Percentiles rank a stretch among this genome's conserved stretches.
Conservation (phyloP, 352 stramenopile species). For the Phytophthora foliorum region DNA sequence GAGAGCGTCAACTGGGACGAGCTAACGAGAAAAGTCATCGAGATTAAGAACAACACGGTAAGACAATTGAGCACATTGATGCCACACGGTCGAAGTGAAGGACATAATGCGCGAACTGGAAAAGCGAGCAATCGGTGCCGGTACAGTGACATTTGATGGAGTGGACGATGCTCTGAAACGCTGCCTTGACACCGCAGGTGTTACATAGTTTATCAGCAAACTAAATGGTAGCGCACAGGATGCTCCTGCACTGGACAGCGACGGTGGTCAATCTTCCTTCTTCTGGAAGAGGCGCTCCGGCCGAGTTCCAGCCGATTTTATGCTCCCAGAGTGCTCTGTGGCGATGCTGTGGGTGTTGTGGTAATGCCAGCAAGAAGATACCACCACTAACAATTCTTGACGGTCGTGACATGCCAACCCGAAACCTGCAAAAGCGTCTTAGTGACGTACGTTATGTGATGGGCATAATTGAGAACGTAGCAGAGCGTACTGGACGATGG, state of each 20-base stretch:
- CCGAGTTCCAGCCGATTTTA: slow-evolving; percentile 8
- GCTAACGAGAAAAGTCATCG: too few species aligned
- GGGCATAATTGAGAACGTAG: slow-evolving; percentile 12
- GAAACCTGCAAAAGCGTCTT: slow-evolving; percentile 18
- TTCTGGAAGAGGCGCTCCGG: slow-evolving; percentile 10
- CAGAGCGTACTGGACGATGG: slow-evolving; percentile 7
- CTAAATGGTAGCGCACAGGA: neutral
- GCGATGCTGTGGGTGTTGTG: slow-evolving; percentile 8
- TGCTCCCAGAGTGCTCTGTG: slow-evolving; percentile 13
- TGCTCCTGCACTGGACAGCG: neutral
- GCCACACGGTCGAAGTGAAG: neutral
- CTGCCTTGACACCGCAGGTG: neutral
- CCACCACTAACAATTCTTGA: slow-evolving; percentile 11
- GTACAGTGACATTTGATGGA: slow-evolving; percentile 17
- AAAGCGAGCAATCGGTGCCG: slow-evolving; percentile 22
- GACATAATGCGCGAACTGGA: slow-evolving; percentile 22
- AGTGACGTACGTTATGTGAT: slow-evolving; percentile 20
- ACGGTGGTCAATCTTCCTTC: neutral
- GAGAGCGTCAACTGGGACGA: too few species aligned
- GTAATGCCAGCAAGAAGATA: slow-evolving; percentile 11
- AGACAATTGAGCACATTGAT: slow-evolving; percentile 16
- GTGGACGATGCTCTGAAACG: slow-evolving; percentile 3
- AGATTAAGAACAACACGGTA: too few species aligned
- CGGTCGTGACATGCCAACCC: slow-evolving; percentile 17
- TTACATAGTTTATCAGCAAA: slow-evolving; percentile 1